Evolutionary conservation across 305 asterid genomes (phyloP).

Genomic region (Coffea humblotiana): DNA sequence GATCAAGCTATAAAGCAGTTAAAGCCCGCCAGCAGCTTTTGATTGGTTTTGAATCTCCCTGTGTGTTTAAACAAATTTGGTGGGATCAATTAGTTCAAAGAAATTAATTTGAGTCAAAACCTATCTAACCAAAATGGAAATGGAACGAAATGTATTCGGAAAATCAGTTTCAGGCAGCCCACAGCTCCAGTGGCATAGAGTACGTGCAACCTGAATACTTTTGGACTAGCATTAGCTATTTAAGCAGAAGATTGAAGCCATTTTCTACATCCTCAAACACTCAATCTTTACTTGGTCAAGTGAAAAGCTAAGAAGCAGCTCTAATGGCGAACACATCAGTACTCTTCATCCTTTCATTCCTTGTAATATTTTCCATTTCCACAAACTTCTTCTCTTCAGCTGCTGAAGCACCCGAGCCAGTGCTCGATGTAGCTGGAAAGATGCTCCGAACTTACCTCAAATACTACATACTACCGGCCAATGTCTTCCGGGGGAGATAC

Average conservation of each 20-base stretch:
- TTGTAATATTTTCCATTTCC: neutral
- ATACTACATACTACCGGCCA: conserved; percentile 20
- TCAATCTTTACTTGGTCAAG: neutral
- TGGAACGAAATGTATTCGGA: neutral
- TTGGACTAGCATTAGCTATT: neutral
- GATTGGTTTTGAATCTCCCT: no score
- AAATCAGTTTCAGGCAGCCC: neutral
- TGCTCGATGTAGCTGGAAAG: conserved; percentile 11
- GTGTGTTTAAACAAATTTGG: neutral
- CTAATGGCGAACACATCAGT: neutral
- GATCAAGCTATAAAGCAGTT: no score
- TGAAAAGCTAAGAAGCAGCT: neutral
- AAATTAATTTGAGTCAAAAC: neutral
- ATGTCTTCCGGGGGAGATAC: neutral
- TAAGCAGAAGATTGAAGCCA: neutral
- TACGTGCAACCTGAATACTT: neutral
- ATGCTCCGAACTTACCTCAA: neutral
- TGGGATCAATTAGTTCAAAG: neutral
- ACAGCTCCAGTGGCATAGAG: neutral
- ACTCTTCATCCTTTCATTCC: neutral
- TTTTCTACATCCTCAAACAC: neutral
- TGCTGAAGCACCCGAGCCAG: conserved; percentile 11
- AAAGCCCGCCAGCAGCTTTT: no score
- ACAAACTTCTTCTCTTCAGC: neutral
- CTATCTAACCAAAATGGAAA: neutral